A percentile compares a stretch with the other conserved stretches of the same genome.
Conservation (phyloP, 139 green algal species). For the Coelastrella sp. region DNA sequence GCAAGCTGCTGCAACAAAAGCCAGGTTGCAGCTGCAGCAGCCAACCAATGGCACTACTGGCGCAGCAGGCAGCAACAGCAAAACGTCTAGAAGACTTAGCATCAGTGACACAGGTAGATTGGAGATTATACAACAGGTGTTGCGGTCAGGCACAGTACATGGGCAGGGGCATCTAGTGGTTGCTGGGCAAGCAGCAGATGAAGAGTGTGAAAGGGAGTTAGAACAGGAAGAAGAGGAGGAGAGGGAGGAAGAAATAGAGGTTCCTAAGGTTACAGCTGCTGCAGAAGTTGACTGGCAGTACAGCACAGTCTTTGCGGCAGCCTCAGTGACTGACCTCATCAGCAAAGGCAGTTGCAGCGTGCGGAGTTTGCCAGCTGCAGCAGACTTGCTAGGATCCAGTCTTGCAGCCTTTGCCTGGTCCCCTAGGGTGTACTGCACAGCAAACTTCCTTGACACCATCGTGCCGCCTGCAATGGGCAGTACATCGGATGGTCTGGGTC, state of each 20-base stretch:
- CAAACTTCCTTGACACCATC: slow-evolving; percentile 54
- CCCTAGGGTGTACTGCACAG: slow-evolving; percentile 42
- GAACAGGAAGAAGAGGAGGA: slow-evolving; percentile 70
- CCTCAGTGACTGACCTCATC: neutral
- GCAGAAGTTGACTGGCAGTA: slow-evolving; percentile 55
- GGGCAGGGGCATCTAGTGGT: neutral
- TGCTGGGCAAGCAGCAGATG: slow-evolving; percentile 39
- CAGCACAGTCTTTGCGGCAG: neutral
- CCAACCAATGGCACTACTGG: neutral
- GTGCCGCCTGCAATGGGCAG: neutral
- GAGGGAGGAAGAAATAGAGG: slow-evolving; percentile 61
- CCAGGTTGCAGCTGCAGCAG: neutral
- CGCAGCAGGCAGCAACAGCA: neutral
- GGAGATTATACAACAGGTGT: neutral
- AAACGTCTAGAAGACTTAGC: neutral
- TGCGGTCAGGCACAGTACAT: neutral
- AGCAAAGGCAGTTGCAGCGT: neutral
- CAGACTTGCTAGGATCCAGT: neutral
- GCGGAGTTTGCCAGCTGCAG: neutral
- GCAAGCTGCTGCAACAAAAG: neutral
- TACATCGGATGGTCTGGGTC: no score
- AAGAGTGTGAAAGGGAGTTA: slow-evolving; percentile 72
- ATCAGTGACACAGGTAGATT: neutral
- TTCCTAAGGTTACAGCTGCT: slow-evolving; percentile 23
- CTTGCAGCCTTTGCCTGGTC: slow-evolving; percentile 32